Conservation (phyloP, 768 basidiomycete genomes). For the Infundibulicybe gibba region DNA sequence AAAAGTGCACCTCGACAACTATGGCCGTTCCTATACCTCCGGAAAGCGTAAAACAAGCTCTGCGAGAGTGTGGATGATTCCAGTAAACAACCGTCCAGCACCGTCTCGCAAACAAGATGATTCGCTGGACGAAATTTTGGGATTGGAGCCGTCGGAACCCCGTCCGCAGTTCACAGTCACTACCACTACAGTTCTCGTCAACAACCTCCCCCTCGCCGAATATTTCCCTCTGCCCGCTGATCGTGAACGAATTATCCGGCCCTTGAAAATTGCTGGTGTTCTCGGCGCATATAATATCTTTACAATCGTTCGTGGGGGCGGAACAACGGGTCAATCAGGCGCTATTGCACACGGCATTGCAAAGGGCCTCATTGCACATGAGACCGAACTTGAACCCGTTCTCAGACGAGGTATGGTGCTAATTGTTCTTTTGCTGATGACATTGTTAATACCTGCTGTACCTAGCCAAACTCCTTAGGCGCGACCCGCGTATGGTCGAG, state of each 20-base stretch:
- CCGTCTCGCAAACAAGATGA: constrained; percentile 8
- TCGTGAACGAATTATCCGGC: constrained; percentile 78
- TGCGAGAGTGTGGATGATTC: constrained; percentile 93
- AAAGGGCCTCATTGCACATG: constrained; percentile 70
- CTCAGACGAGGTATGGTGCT: constrained; percentile 65
- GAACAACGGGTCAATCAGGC: constrained; percentile 90
- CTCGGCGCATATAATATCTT: constrained; percentile 83
- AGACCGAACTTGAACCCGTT: constrained; percentile 58
- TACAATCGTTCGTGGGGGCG: constrained; percentile 79
- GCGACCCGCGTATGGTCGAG: constrained; percentile 98
- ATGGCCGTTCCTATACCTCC: constrained; percentile 82
- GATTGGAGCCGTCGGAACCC: constrained; percentile 11
- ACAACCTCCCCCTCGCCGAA: constrained; percentile 72
- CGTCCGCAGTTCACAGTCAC: constrained; percentile 30
- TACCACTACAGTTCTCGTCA: constrained; percentile 73
- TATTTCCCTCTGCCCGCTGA: constrained; percentile 78
- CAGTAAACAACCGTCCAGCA: constrained; percentile 31
- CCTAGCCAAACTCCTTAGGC: constrained; percentile 77
- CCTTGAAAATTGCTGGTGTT: constrained; percentile 79
- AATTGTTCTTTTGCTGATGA: neutral
- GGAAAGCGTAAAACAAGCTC: constrained; percentile 88
- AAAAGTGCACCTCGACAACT: constrained; percentile 59
- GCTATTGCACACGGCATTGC: constrained; percentile 78
- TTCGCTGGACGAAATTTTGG: constrained; percentile 24
- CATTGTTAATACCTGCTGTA: constrained; percentile 5